These are phyloP conservation scores for Xylaria scruposa DNA, from an alignment of 495 filamentous ascomycete species.

Conservation along the genomic window DNA sequence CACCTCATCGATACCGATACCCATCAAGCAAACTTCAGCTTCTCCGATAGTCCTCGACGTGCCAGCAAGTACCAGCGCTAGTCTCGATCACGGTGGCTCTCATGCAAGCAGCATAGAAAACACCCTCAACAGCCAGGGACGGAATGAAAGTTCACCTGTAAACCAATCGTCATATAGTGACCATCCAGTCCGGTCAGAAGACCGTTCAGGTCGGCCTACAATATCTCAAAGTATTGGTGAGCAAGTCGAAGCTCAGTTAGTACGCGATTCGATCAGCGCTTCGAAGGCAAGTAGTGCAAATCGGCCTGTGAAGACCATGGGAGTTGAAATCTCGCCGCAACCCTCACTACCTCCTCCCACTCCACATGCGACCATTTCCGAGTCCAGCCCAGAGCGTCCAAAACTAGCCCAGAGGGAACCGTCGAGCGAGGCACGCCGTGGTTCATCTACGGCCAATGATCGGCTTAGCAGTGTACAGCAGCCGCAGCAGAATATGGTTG, in stretches of 20 bases:
- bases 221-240: slow-evolving; percentile 33
- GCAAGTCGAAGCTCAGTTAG: slow-evolving; percentile 49
- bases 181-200: slow-evolving; percentile 23
- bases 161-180: not conserved
- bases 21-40: slow-evolving; percentile 50
- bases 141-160: not conserved
- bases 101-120: not conserved
- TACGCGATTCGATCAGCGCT: slow-evolving; percentile 43
- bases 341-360: not conserved
- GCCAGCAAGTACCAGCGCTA: slow-evolving; percentile 61
- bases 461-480: not conserved
- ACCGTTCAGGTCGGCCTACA: slow-evolving; percentile 23
- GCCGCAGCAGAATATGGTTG: not conserved
- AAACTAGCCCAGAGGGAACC: not conserved
- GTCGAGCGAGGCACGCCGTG: not conserved
- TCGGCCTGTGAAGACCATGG: not conserved
- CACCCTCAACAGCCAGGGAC: not conserved
- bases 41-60: slow-evolving; percentile 50
- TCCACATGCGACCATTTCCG: not conserved
- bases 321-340: not conserved
- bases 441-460: not conserved
- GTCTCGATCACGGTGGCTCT: slow-evolving; percentile 56
- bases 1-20: slow-evolving; percentile 51
- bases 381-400: not conserved
- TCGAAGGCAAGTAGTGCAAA: slow-evolving; percentile 14